Base-by-base conservation (phyloP, 73 alveolate genomes). In the Uronychia binucleata region DNA sequence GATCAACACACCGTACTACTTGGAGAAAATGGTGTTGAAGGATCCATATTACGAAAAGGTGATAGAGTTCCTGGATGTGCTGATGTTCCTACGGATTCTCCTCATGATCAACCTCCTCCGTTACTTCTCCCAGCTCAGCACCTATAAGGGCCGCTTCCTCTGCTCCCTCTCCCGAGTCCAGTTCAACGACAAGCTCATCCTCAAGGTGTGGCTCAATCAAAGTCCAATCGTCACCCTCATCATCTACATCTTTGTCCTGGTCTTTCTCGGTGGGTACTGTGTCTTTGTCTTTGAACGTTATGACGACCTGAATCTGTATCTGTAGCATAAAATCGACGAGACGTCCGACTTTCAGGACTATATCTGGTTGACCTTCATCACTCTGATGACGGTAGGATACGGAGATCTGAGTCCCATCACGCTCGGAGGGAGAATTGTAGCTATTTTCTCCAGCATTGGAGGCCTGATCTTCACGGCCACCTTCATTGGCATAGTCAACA, bases 351-450 rank as follows among this genome's bases (percentile, higher is more conserved):
- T 46, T 46, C 19, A 11, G 19, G 67, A 46, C 67, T 46, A 46
- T 19, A 34, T 33, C 26, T 78, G 85, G 85, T 27, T 34, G 31
- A 78, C 85, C 31, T 13, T 28, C 33, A 78, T 78, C 76, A 93
- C 97, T 0, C 90, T 93, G 96, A 86, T 90, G 59, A 93, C 97
- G 13, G 97, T 93, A 0, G 95, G 95, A 25, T 93, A 93, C 82
- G 97, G 95, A 26, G 97, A 93, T 75, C 59, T 93, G 46, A 31
- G 82, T 11, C 97, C 95, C 1, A 31, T 34, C 30, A 90, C 88
- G 29, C 83, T 59, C 0, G 29, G 57, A 0, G 97, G 91, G 33
- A 80, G 87, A 30, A 75, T 75, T 8, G 58, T 75, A 28, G 81
- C 81, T 28, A 30, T 75, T 1, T 1, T 25, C 31, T 8, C 67